These are phyloP conservation scores for Talaromyces sp. DNA, from an alignment of 2,329 filamentous ascomycete genomes.

Conservation along the genomic window DNA sequence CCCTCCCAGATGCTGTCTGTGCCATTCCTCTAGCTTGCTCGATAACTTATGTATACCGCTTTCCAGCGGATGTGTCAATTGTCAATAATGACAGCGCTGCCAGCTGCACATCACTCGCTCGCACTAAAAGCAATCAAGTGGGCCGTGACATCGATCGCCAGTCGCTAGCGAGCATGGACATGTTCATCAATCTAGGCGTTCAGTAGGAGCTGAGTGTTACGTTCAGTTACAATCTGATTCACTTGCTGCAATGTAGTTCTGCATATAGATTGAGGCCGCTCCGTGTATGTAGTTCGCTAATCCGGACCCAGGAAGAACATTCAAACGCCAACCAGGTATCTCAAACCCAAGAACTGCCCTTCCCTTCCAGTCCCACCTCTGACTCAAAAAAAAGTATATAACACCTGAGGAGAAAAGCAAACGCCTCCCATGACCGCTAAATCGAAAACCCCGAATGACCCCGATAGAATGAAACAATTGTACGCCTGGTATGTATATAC, in stretches of 20 bases:
- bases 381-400: constrained; percentile 8
- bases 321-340: not conserved
- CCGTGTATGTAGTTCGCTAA: not conserved
- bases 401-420: constrained; percentile 13
- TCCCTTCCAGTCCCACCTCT: constrained; percentile 5
- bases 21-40: not conserved
- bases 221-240: not conserved
- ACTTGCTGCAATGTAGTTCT: not conserved
- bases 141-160: not conserved
- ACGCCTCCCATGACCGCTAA: constrained; percentile 27
- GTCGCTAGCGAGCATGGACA: not conserved
- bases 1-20: not conserved
- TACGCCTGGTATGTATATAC: constrained; percentile 1
- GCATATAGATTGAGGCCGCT: not conserved
- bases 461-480: not conserved
- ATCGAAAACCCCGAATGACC: constrained; percentile 8
- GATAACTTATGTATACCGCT: too few species aligned
- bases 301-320: not conserved
- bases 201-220: not conserved
- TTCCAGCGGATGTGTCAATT: too few species aligned
- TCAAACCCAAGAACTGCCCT: not conserved
- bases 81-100: not conserved
- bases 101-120: not conserved
- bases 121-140: not conserved
- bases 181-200: not conserved